Evolutionary conservation across 31 red algal genomes (phyloP), one percentile per base, ranked within the genome.

Genomic region (Endocladia muricata): DNA sequence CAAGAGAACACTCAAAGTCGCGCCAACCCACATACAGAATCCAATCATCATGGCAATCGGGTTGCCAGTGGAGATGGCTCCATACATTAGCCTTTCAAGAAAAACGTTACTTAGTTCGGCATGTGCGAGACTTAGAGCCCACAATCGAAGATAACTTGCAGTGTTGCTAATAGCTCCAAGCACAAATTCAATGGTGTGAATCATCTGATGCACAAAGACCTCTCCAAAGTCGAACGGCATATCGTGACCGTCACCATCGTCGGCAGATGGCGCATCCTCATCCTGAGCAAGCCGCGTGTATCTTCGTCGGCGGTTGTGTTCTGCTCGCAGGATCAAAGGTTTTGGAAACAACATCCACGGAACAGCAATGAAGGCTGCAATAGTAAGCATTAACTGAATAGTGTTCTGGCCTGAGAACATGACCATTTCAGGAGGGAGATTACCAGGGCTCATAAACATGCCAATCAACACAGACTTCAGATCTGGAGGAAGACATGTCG

Each of bases 141-240:
- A 98, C n/a, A 98, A 55, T 22, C 96, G 81, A 37, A 98, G 62
- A 63, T 98, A 98, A 61, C 86, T 91, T 7, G 96, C 96, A 38
- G 96, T 98, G 76, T 98, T 98, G 61, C 83, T 89, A 13, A 98
- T 77, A 1, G 88, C 88, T 43, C 96, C 96, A 17, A 98, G 82
- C 29, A 98, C 96, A 71, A 98, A 98, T 56, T 98, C 96, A 61
- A 98, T 94, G 11, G 96, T 98, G 42, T 98, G 91, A 44, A 98
- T 98, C 80, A 94, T 81, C 52, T 98, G 88, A 69, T 94, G 83
- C 34, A 98, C 87, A 72, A 98, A 92, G 33, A 94, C 60, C 54
- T 98, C 96, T 39, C 75, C 78, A 61, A 98, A 94, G 49, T 91
- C 87, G 70, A 91, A 91, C 37, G 55, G 34, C 28, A 40, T 70